Base-by-base conservation (phyloP, 352 stramenopile genomes). In the Phytopythium boreale region DNA sequence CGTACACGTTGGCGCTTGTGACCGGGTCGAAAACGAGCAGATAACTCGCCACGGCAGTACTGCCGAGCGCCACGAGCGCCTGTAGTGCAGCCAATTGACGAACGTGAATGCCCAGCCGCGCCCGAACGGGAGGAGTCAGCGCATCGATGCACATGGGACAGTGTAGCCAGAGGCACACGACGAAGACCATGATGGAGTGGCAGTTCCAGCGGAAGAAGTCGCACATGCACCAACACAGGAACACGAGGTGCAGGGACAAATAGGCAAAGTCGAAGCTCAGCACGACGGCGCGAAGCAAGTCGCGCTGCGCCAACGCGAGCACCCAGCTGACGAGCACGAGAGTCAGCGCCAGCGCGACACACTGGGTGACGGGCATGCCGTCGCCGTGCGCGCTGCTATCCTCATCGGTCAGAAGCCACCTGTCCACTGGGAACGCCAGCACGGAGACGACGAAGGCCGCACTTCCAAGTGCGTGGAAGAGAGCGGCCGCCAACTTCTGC, bases 251-350 rank as follows among this genome's bases (percentile, higher is more conserved):
- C 8, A 67, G 24, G 19, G 73, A 74, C n/a, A 77, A 34, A 50
- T 76, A 80, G 1, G 65, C 47, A 34, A 77, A 76, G 63, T 80
- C 62, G 51, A 80, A 80, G 55, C 55, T 60, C 8, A 26, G 22
- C 19, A 60, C 24, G 11, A 60, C 36, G 17, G n/a, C n/a, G 9
- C 36, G 39, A 17, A 60, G 55, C 10, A 60, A 26, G 24, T 60
- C 22, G 14, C 55, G 55, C n/a, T 60, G 55, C 20, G 67, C 75
- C 17, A 67, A 56, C 3, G 58, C 19, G 11, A 55, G 36, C 24
- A 61, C 47, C 46, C 19, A 49, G 3, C 53, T n/a, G 11, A 47
- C 56, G 31, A 67, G 59, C 15, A 61, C 29, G 4, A 26, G 7
- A 9, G 53, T 63, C 17, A 67, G 17, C 4, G 12, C 44, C 11